Percentiles rank a stretch among this genome's conserved stretches.
Evolutionary conservation across 331 rosid genomes (phyloP).

Genomic region (Pyracantha coccinea): DNA sequence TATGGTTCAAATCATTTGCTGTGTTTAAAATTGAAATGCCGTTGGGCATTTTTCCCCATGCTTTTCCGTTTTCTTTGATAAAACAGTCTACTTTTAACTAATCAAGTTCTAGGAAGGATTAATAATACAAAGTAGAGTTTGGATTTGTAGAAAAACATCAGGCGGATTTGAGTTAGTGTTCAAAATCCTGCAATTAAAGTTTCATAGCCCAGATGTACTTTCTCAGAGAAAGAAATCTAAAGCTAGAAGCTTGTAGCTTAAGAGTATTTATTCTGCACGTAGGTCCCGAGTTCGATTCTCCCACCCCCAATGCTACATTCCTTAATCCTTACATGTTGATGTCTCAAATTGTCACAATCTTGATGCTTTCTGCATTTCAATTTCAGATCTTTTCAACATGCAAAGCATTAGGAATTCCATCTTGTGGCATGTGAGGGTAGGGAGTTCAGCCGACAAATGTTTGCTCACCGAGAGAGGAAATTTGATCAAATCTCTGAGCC

Average conservation of each 20-base stretch:
- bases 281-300: too few species aligned
- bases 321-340: too few species aligned
- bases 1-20: too few species aligned
- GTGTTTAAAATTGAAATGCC: too few species aligned
- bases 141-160: not conserved
- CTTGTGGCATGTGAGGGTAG: slow-evolving; percentile 42
- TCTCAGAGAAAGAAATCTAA: not conserved
- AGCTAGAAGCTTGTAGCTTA: not conserved
- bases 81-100: not conserved
- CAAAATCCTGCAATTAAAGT: not conserved
- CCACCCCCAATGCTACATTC: too few species aligned
- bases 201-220: not conserved
- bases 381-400: slow-evolving; percentile 33
- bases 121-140: not conserved
- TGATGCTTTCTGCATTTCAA: slow-evolving; percentile 7
- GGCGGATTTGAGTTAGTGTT: not conserved
- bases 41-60: too few species aligned
- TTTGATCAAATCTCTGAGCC: slow-evolving; percentile 21
- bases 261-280: too few species aligned
- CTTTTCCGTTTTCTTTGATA: not conserved
- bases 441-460: slow-evolving; percentile 32
- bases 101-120: not conserved
- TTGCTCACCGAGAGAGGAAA: slow-evolving; percentile 21
- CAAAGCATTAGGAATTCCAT: slow-evolving; percentile 51
- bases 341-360: not conserved